Evolutionary conservation across 148 eudicot genomes (phyloP).

Genomic region (Pharnaceum exiguum): DNA sequence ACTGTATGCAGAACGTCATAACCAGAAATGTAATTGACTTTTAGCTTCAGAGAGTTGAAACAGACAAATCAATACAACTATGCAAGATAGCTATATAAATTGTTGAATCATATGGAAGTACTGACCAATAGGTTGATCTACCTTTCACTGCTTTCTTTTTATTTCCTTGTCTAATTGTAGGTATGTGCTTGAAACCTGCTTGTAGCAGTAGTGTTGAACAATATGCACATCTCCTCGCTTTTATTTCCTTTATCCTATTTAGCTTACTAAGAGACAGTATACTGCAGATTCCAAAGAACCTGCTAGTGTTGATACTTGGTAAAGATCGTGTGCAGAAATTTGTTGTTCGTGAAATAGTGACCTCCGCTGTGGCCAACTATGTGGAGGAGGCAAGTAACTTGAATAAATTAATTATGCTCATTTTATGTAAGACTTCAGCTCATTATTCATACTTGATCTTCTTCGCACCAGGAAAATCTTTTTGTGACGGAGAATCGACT

Average conservation of each 20-base stretch:
- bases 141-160: too few species aligned
- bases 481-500: conserved; percentile 64
- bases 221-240: too few species aligned
- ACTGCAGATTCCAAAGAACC: conserved; percentile 60
- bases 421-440: not conserved
- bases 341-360: conserved; percentile 65
- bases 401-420: not conserved
- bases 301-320: conserved; percentile 60
- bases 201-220: too few species aligned
- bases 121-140: too few species aligned
- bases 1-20: too few species aligned
- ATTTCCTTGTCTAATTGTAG: too few species aligned
- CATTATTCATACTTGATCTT: conserved; percentile 6
- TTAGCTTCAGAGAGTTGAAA: too few species aligned
- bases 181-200: too few species aligned
- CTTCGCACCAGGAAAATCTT: conserved; percentile 51
- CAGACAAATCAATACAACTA: too few species aligned
- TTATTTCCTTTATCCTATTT: not conserved
- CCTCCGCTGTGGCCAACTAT: conserved; percentile 53
- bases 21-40: too few species aligned
- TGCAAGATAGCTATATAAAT: too few species aligned
- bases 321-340: conserved; percentile 63
- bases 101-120: too few species aligned
- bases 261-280: not conserved
- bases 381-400: conserved; percentile 53